Conservation (phyloP, 345 rosid genomes). For the Citrus inodora region DNA sequence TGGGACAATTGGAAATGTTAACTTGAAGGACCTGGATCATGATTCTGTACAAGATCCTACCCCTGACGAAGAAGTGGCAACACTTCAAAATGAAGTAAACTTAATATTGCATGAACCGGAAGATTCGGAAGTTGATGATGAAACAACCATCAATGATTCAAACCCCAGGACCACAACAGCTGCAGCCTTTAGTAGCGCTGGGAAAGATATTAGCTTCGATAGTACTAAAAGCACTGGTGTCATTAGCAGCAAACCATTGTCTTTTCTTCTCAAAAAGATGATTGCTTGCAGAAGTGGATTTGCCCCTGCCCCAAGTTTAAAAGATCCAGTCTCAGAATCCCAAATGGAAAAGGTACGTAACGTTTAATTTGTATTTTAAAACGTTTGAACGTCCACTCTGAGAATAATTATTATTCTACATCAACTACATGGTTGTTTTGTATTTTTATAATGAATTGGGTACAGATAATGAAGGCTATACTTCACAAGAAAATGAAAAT, state of each 20-base stretch:
- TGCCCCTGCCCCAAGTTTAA: conserved; percentile 42
- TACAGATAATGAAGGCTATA: conserved; percentile 57
- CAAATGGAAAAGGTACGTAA: conserved; percentile 59
- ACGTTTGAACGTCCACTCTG: neutral
- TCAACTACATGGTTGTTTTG: neutral
- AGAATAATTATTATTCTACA: too few species aligned
- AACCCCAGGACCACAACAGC: conserved; percentile 1
- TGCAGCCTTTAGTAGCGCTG: conserved; percentile 6
- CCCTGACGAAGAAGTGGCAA: conserved; percentile 27
- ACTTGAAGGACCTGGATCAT: conserved; percentile 14
- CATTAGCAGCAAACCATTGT: conserved; percentile 44
- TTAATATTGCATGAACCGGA: conserved; percentile 18
- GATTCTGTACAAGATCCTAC: conserved; percentile 19
- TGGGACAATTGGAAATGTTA: conserved; percentile 72
- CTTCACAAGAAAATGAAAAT: conserved; percentile 81
- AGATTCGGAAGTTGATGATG: conserved; percentile 3
- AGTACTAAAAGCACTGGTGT: conserved; percentile 5
- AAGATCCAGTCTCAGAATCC: conserved; percentile 54
- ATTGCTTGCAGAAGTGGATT: conserved; percentile 62
- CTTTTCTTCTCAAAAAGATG: conserved; percentile 68
- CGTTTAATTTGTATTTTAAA: neutral
- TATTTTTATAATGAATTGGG: neutral
- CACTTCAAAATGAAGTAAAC: conserved; percentile 33
- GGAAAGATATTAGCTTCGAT: conserved; percentile 26
- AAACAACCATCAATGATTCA: conserved; percentile 3